Percentiles rank a stretch among this genome's conserved stretches.
phyloP scores from a whole-genome alignment of 345 rosid genomes.

The Syzygium oleosum region DNA sequence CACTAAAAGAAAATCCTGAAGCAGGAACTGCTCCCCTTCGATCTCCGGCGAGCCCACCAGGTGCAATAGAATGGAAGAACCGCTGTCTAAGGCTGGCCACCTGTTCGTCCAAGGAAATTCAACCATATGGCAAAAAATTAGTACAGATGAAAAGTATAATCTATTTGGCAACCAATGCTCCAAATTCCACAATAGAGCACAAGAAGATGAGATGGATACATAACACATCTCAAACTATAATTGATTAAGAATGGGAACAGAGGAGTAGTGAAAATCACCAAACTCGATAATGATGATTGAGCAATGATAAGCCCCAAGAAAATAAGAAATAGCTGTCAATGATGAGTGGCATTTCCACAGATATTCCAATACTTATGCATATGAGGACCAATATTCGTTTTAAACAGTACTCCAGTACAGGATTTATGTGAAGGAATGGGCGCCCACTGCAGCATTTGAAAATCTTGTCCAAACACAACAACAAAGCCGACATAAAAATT shows the following conservation, averaged over 20 bases:
- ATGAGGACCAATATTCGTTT: not conserved
- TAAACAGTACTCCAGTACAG: not conserved
- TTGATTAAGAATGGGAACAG: not conserved
- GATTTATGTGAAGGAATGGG: not conserved
- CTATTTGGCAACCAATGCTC: not conserved
- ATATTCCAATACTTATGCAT: not conserved
- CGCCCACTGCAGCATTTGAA: not conserved
- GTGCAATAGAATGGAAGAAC: conserved; percentile 73
- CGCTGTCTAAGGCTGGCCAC: conserved; percentile 64
- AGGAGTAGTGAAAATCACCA: too few relatives aligned
- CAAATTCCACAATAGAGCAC: not conserved
- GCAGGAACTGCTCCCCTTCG: conserved; percentile 86
- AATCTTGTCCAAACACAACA: not conserved
- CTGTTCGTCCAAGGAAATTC: conserved; percentile 20
- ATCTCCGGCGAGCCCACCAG: conserved; percentile 93
- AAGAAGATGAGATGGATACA: not conserved
- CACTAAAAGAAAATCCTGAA: conserved; percentile 77
- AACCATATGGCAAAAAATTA: not conserved
- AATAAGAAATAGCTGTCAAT: too few relatives aligned
- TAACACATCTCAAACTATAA: not conserved
- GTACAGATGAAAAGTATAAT: not conserved
- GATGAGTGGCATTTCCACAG: not conserved
- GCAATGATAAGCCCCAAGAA: not conserved
- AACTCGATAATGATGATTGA: not conserved
- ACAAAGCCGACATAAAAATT: not conserved